Evolutionary conservation across 2,329 filamentous ascomycete genomes (phyloP).

Genomic region (Fusarium mundagurra): DNA sequence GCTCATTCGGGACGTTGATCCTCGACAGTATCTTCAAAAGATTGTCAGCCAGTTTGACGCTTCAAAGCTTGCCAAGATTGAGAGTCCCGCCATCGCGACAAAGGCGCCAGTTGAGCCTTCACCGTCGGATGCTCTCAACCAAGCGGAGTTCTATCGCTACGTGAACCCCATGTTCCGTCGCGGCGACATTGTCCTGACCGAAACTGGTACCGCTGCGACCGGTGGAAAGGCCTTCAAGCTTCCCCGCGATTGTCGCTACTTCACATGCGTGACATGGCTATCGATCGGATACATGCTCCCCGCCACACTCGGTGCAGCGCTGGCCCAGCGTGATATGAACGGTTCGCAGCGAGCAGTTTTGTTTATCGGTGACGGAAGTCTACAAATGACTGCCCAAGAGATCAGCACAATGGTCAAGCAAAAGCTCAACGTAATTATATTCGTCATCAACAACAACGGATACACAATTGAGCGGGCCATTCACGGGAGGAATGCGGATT

Average conservation of each 20-base stretch:
- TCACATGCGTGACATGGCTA: conserved; percentile 12
- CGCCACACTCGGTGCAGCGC: conserved; percentile 5
- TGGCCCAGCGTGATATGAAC: not conserved
- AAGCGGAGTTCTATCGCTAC: conserved; percentile 4
- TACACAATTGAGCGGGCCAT: conserved; percentile 21
- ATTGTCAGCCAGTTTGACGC: not conserved
- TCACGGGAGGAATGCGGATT: conserved; percentile 6
- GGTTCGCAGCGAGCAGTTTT: not conserved
- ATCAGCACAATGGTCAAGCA: conserved; percentile 18
- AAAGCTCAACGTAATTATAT: conserved; percentile 5
- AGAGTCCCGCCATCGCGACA: not conserved
- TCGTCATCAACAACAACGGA: conserved; percentile 18
- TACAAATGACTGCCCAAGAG: conserved; percentile 15
- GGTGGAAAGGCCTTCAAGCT: conserved; percentile 6
- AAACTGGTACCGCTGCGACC: conserved; percentile 18
- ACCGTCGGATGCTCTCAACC: not conserved
- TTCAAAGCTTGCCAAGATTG: not conserved
- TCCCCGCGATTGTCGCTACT: not conserved
- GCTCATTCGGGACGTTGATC: not conserved
- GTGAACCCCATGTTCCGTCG: conserved; percentile 9
- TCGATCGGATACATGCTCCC: conserved; percentile 24
- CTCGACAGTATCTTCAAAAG: not conserved
- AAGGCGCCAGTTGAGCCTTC: not conserved
- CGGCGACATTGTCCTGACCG: not conserved
- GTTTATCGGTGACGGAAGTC: conserved; percentile 12